Base-by-base conservation (phyloP, 345 rosid species). In the Citrus australasica region DNA sequence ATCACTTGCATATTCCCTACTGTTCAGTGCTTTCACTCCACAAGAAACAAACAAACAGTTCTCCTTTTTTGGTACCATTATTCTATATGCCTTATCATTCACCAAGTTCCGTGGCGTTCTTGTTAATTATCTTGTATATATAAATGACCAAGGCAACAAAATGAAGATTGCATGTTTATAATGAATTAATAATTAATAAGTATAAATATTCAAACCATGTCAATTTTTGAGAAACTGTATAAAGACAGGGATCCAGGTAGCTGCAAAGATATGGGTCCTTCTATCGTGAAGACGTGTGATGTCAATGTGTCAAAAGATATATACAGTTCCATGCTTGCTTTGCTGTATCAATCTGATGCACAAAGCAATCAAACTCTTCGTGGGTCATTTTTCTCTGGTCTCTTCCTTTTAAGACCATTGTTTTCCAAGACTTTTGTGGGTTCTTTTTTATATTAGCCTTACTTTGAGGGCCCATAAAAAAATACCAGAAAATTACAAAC, bases 131-230 rank as follows among this genome's bases (percentile, higher is more conserved):
- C 58, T 17, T 53, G 13, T 40, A 40, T 40, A 5, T 53, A 46
- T 0, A 46, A 46, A 3, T 46, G 51, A 46, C 51, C 1, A 42
- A 46, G 17, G 17, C 51, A 46, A 46, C 17, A 46, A 46, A 46
- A 10, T 46, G 51, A 46, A 42, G 14, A 10, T 10, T 42, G 48
- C 48, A 10, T 42, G 16, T 40, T 0, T 35, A 35, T 35, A 35
- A 35, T 0, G 0, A 40, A 2, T 7, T 40, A 9, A 40, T 40
- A 10, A 40, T 48, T 51, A 0, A 0, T 0, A 16, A 16, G 1
- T 53, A 51, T 1, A 5, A 53, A 53, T 53, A 53, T 17, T 1
- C 22, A 51, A 51, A 17, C 22, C 21, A 1, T 51, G 6, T 51
- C 56, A 16, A 51, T 51, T 51, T 14, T 51, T 16, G 22, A 51